Evolutionary conservation across 306 rosid species (phyloP).

Genomic region (Cucumis melo): DNA sequence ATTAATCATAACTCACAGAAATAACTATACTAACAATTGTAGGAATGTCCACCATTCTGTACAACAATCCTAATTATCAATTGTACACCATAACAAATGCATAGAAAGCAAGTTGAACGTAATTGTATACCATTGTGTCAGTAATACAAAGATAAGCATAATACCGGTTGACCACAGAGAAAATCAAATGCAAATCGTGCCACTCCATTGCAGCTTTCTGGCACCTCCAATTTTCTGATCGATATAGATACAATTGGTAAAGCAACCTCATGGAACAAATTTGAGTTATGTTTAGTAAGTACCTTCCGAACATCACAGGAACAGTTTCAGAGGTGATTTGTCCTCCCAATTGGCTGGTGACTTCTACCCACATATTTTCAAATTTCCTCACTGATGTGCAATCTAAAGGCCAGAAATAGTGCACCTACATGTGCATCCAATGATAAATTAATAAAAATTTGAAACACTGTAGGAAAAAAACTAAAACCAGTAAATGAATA

Average conservation of each 20-base stretch:
- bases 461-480: background rate
- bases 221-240: constrained; percentile 65
- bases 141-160: constrained; percentile 14
- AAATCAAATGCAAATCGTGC: constrained; percentile 76
- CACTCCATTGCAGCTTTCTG: constrained; percentile 70
- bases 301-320: constrained; percentile 97
- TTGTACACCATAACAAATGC: background rate
- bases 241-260: constrained; percentile 7
- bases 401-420: constrained; percentile 69
- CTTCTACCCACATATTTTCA: constrained; percentile 65
- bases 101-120: background rate
- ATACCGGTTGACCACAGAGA: constrained; percentile 89
- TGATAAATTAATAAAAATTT: background rate
- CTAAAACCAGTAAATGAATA: background rate
- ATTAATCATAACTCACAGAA: background rate
- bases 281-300: constrained; percentile 10
- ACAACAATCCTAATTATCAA: background rate
- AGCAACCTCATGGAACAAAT: constrained; percentile 1
- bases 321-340: constrained; percentile 31
- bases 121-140: background rate
- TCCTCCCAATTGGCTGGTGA: constrained; percentile 41
- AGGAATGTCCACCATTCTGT: background rate
- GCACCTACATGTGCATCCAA: constrained; percentile 33
- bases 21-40: background rate
- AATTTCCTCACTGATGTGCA: constrained; percentile 31